Conservation (phyloP, 1,284 basidiomycete genomes). For the Agroathelia rolfsii region DNA sequence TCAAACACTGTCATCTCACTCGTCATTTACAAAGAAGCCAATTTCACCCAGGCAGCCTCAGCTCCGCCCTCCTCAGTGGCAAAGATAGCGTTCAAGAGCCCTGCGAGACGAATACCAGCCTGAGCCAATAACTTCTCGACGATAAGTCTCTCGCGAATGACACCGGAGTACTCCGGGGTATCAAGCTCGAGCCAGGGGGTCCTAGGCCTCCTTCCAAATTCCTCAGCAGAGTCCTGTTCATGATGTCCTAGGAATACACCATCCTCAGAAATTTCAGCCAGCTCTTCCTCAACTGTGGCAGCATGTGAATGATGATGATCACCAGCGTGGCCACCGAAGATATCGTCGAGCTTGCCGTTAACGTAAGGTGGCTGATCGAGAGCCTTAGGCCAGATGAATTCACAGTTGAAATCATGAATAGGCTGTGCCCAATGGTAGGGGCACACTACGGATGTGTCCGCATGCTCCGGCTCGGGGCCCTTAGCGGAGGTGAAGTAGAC, state of each 20-base stretch:
- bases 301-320: slow-evolving; percentile 14
- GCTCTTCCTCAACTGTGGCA: slow-evolving; percentile 12
- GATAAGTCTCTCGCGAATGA: slow-evolving; percentile 55
- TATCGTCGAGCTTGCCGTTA: neutral
- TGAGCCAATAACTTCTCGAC: slow-evolving; percentile 76
- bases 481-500: no score
- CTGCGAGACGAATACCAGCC: slow-evolving; percentile 76
- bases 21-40: no score
- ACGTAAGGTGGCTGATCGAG: slow-evolving; percentile 40
- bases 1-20: no score
- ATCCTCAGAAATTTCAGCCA: slow-evolving; percentile 11
- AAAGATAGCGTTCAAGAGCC: slow-evolving; percentile 69
- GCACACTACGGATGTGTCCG: slow-evolving; percentile 61
- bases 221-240: slow-evolving; percentile 4
- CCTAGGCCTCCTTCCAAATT: slow-evolving; percentile 10
- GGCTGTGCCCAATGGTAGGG: slow-evolving; percentile 48
- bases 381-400: slow-evolving; percentile 65
- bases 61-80: slow-evolving; percentile 27
- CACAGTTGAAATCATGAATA: slow-evolving; percentile 71
- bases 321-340: slow-evolving; percentile 3
- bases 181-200: slow-evolving; percentile 66
- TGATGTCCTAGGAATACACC: slow-evolving; percentile 8
- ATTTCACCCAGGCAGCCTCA: no score
- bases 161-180: slow-evolving; percentile 71
- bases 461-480: slow-evolving; percentile 16